These are phyloP conservation scores for Nicotiana tomentosiformis DNA, from an alignment of 257 asterid species.

Conservation along the genomic window DNA sequence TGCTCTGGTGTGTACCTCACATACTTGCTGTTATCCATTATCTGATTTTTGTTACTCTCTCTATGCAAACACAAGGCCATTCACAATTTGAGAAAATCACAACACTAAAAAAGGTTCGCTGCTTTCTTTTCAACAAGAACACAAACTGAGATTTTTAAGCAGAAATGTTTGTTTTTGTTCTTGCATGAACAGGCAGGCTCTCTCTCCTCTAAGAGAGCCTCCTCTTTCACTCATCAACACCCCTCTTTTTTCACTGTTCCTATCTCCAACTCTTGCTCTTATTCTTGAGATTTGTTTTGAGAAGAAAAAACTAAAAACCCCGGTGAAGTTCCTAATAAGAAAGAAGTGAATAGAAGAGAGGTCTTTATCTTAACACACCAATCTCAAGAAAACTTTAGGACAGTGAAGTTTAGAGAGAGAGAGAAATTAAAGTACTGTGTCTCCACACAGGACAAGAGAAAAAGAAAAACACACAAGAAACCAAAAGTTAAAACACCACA, in stretches of 20 bases:
- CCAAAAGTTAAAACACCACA: neutral
- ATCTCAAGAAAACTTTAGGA: too few species aligned
- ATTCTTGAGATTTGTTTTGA: too few species aligned
- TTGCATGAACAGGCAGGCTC: constrained; percentile 86
- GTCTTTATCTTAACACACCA: neutral
- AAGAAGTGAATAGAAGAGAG: neutral
- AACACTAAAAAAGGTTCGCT: neutral
- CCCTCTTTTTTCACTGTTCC: constrained; percentile 7
- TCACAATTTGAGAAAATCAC: neutral
- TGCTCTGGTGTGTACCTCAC: constrained; percentile 97
- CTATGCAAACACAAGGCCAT: constrained; percentile 59
- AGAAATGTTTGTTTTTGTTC: constrained; percentile 16
- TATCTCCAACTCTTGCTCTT: neutral
- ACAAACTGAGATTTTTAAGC: too few species aligned
- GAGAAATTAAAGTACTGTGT: neutral
- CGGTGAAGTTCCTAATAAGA: too few species aligned
- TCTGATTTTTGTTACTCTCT: constrained; percentile 41
- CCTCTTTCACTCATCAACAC: constrained; percentile 71
- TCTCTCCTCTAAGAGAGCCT: constrained; percentile 89
- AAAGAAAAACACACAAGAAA: neutral
- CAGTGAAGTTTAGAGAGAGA: neutral
- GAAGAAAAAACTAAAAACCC: too few species aligned
- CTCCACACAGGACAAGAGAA: neutral
- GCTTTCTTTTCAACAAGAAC: neutral
- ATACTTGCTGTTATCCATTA: constrained; percentile 80